Percentiles rank a stretch among this genome's conserved stretches.
phyloP scores from a whole-genome alignment of 2,329 filamentous ascomycete species.

The Penicillium decumbens region DNA sequence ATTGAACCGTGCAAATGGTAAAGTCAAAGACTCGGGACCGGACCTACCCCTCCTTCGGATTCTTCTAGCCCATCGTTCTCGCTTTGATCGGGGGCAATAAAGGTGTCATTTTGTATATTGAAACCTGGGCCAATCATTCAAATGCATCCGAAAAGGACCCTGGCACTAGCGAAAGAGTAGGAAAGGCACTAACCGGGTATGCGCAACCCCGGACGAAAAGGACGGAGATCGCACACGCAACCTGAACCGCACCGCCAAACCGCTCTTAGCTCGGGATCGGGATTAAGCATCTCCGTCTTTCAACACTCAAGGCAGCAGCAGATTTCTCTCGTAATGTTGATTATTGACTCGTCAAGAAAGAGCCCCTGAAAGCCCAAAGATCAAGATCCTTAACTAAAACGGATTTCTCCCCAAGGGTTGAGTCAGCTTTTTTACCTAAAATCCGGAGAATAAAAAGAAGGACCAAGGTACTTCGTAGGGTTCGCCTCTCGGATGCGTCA shows the following conservation, averaged over 20 bases:
- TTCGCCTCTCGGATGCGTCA: constrained; percentile 7
- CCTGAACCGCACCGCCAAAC: not conserved
- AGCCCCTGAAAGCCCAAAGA: not conserved
- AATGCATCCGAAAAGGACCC: not conserved
- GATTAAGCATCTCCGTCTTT: constrained; percentile 14
- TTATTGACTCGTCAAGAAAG: no score
- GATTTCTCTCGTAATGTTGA: not conserved
- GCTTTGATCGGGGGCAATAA: not conserved
- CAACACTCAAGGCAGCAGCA: constrained; percentile 13
- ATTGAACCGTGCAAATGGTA: not conserved
- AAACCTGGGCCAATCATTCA: not conserved
- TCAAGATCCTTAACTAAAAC: not conserved
- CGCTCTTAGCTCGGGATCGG: constrained; percentile 18
- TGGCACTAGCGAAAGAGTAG: not conserved
- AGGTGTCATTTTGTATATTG: not conserved
- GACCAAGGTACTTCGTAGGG: not conserved
- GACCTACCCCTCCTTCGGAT: constrained; percentile 4
- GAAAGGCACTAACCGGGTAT: not conserved
- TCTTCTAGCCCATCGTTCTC: not conserved
- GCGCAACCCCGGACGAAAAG: constrained; percentile 11
- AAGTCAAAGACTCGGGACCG: not conserved
- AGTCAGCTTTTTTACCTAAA: not conserved
- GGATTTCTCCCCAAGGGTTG: not conserved
- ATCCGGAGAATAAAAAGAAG: not conserved
- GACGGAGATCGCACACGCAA: constrained; percentile 2